These are phyloP conservation scores for Cercospora sp. DNA, from an alignment of 2,329 filamentous ascomycete species.

Conservation along the genomic window DNA sequence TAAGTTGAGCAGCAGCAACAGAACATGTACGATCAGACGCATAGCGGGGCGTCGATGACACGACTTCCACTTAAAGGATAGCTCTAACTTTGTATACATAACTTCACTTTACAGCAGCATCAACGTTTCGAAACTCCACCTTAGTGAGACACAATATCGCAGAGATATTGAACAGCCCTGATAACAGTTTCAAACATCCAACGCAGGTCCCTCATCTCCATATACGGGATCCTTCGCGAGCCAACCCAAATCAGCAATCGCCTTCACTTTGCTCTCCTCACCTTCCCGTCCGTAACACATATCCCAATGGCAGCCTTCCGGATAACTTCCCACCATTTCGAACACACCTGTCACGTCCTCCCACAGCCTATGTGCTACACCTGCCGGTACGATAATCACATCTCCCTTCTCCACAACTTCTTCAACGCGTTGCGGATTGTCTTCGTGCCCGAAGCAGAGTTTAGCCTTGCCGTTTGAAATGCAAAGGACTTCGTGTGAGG, in stretches of 20 bases:
- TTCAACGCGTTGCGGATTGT: conserved; percentile 60
- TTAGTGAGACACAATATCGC: not conserved
- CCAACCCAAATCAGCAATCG: conserved; percentile 56
- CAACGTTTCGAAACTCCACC: not conserved
- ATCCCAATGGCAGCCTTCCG: conserved; percentile 60
- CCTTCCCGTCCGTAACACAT: conserved; percentile 68
- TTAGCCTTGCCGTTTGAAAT: conserved; percentile 59
- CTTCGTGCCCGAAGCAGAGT: conserved; percentile 67
- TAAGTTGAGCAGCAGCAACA: conserved; percentile 9
- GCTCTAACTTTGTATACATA: conserved; percentile 16
- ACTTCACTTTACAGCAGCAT: not conserved
- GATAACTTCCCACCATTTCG: conserved; percentile 69
- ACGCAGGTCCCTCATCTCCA: conserved; percentile 55
- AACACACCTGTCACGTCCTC: conserved; percentile 60
- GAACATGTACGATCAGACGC: conserved; percentile 12
- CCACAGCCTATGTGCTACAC: conserved; percentile 64
- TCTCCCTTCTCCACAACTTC: conserved; percentile 59
- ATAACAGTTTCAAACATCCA: conserved; percentile 42
- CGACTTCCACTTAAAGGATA: not conserved
- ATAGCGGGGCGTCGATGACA: not conserved
- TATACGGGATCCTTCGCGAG: conserved; percentile 63
- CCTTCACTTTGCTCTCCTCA: conserved; percentile 56
- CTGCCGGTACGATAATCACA: conserved; percentile 65
- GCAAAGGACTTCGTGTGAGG: conserved; percentile 65
- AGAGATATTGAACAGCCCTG: not conserved